Percentiles rank a stretch among this genome's conserved stretches.
Conservation (phyloP, 257 asterid genomes). For the Rhazya stricta region DNA sequence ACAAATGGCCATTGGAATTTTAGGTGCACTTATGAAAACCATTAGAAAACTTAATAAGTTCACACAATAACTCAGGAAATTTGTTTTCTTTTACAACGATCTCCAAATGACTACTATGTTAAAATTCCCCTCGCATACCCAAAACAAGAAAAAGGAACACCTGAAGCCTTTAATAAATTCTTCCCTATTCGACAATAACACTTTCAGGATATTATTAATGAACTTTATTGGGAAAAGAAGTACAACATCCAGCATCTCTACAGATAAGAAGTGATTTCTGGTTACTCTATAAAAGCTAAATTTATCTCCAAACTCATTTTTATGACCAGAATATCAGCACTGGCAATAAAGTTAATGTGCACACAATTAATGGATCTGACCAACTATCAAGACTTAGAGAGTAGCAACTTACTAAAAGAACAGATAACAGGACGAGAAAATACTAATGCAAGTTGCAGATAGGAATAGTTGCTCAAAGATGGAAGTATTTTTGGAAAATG, state of each 20-base stretch:
- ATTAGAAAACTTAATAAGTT: not conserved
- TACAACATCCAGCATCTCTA: not conserved
- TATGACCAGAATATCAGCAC: not conserved
- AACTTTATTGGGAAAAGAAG: not conserved
- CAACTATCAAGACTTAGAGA: not conserved
- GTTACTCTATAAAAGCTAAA: not conserved
- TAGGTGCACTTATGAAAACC: not conserved
- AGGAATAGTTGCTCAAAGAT: not conserved
- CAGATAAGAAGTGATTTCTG: not conserved
- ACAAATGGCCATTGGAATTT: not conserved
- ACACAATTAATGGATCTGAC: not conserved
- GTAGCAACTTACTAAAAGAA: not conserved
- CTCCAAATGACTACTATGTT: not conserved
- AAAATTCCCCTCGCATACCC: not conserved
- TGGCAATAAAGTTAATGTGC: not conserved
- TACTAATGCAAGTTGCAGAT: not conserved
- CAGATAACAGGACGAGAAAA: not conserved
- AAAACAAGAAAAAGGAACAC: not conserved
- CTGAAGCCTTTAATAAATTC: not conserved
- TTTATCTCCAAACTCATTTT: not conserved
- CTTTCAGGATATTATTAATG: not conserved
- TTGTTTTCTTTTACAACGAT: not conserved
- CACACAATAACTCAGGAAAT: not conserved
- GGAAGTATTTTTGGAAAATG: not conserved
- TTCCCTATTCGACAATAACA: not conserved